Conservation (phyloP, 1,284 basidiomycete species). For the Pseudozyma pruni region DNA sequence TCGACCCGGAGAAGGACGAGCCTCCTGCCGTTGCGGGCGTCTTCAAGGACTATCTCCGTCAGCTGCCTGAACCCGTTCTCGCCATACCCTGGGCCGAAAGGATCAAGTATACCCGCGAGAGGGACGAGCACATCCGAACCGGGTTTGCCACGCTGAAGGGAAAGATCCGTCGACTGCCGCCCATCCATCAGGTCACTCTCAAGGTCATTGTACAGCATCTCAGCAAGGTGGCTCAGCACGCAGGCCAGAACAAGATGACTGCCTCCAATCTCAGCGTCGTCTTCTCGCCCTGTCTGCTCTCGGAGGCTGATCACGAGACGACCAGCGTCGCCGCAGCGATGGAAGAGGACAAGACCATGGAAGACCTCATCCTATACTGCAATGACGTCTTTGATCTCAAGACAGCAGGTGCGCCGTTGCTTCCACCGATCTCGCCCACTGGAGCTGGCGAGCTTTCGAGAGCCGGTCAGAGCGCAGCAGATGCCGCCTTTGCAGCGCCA, state of each 20-base stretch:
- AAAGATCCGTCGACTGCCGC: conserved; percentile 70
- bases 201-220: conserved; percentile 89
- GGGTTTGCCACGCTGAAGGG: conserved; percentile 64
- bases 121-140: conserved; percentile 74
- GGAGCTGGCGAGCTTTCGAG: conserved; percentile 22
- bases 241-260: conserved; percentile 92
- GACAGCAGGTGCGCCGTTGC: conserved; percentile 46
- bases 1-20: conserved; percentile 81
- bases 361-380: conserved; percentile 61
- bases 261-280: conserved; percentile 72
- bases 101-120: conserved; percentile 69
- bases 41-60: conserved; percentile 90
- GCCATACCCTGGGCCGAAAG: conserved; percentile 83
- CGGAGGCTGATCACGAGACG: conserved; percentile 59
- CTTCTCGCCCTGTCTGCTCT: conserved; percentile 63
- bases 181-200: conserved; percentile 88
- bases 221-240: conserved; percentile 77
- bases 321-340: conserved; percentile 61
- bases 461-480: conserved; percentile 31
- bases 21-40: conserved; percentile 88
- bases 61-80: conserved; percentile 93
- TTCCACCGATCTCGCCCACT: conserved; percentile 37
- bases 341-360: conserved; percentile 64
- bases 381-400: conserved; percentile 59
- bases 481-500: conserved; percentile 32